Conservation (phyloP, 208 protist species). For the Acanthamoeba royreba region DNA sequence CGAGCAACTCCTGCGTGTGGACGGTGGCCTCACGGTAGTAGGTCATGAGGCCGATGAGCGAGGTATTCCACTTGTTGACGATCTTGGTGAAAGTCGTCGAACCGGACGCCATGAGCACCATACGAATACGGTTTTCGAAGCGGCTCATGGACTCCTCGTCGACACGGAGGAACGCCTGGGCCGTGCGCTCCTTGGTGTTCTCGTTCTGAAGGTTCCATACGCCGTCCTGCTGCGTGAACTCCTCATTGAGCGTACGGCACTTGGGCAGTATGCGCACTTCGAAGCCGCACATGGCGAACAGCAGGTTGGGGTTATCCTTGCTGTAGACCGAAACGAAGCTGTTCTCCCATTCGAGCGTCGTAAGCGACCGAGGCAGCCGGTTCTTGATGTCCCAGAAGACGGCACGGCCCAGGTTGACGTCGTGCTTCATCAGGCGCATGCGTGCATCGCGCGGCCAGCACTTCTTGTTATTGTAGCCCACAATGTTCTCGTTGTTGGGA, state of each 20-base stretch:
- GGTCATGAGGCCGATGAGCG: slow-evolving; percentile 98
- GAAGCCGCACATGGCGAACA: slow-evolving; percentile 99
- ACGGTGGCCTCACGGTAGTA: slow-evolving; percentile 98
- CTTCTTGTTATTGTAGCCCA: slow-evolving; percentile 99
- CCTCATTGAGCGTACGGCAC: slow-evolving; percentile 85
- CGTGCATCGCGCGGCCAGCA: slow-evolving; percentile 99
- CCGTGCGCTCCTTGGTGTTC: slow-evolving; percentile 98
- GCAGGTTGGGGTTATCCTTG: slow-evolving; percentile 99
- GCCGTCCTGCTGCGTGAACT: slow-evolving; percentile 94
- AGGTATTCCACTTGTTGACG: slow-evolving; percentile 99
- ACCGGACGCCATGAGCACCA: slow-evolving; percentile 99
- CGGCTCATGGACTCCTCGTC: slow-evolving; percentile 91
- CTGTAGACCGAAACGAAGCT: slow-evolving; percentile 99
- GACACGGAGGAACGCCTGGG: slow-evolving; percentile 98
- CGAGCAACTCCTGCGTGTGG: slow-evolving; percentile 94
- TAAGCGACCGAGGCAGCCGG: slow-evolving; percentile 95
- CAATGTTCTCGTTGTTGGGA: slow-evolving; percentile 99
- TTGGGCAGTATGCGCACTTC: slow-evolving; percentile 96
- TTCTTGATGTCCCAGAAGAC: slow-evolving; percentile 99
- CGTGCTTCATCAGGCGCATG: slow-evolving; percentile 99
- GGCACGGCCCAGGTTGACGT: slow-evolving; percentile 99
- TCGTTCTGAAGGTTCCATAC: slow-evolving; percentile 99
- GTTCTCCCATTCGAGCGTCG: slow-evolving; percentile 95
- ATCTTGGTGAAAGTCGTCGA: slow-evolving; percentile 99
- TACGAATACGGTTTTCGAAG: slow-evolving; percentile 98